Conservation (phyloP, 805 yeast species). For the Kregervanrija fluxuum region DNA sequence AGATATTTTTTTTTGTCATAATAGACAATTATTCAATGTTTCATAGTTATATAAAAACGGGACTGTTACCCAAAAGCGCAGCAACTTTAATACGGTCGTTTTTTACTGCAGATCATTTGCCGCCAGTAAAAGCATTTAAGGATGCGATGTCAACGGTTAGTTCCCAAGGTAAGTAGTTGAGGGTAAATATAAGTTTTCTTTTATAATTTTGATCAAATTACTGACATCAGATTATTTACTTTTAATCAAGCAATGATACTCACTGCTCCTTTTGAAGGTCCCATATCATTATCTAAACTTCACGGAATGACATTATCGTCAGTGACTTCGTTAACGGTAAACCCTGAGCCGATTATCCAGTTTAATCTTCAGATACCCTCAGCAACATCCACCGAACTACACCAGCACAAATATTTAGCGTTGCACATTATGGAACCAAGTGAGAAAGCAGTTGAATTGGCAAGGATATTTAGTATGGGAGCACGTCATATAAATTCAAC, state of each 20-base stretch:
- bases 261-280: constrained; percentile 37
- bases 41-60: background rate
- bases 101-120: constrained; percentile 13
- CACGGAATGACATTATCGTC: constrained; percentile 86
- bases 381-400: constrained; percentile 62
- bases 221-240: constrained; percentile 33
- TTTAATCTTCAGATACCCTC: constrained; percentile 87
- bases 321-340: constrained; percentile 71
- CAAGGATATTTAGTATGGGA: constrained; percentile 57
- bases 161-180: constrained; percentile 25
- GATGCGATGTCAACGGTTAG: constrained; percentile 31
- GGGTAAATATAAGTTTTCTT: constrained; percentile 15
- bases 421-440: constrained; percentile 70
- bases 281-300: constrained; percentile 19
- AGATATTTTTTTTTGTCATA: too few species aligned
- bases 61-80: background rate
- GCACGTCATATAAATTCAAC: constrained; percentile 39
- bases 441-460: constrained; percentile 44
- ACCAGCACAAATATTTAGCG: constrained; percentile 53
- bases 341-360: constrained; percentile 72
- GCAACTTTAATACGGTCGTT: constrained; percentile 1
- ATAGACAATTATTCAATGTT: too few species aligned
- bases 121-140: constrained; percentile 23
- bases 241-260: constrained; percentile 41
- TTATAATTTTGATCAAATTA: constrained; percentile 35